Percentiles rank a stretch among this genome's conserved stretches.
These are phyloP conservation scores for Oidiodendron maius DNA, from an alignment of 495 filamentous ascomycete genomes.

Conservation along the genomic window DNA sequence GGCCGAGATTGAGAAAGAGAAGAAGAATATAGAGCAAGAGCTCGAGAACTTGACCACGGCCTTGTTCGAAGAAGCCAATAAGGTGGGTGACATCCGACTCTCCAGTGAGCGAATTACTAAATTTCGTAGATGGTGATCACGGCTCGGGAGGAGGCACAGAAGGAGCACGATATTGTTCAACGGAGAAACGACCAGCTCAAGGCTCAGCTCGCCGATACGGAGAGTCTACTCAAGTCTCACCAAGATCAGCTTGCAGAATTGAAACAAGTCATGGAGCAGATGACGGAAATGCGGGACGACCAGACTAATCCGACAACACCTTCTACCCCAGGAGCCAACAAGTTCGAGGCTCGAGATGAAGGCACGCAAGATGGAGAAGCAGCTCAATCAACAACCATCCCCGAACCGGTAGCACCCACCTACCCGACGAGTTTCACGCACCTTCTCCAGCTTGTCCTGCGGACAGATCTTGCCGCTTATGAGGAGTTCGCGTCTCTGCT, in stretches of 20 bases:
- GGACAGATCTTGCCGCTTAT: conserved; percentile 74
- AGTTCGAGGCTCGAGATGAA: conserved; percentile 40
- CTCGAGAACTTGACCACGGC: conserved; percentile 83
- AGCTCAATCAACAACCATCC: conserved; percentile 35
- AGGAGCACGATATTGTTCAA: conserved; percentile 68
- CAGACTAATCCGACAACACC: conserved; percentile 41
- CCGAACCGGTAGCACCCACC: conserved; percentile 61
- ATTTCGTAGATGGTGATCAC: conserved; percentile 77
- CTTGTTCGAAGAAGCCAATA: conserved; percentile 93
- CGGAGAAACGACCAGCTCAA: conserved; percentile 75
- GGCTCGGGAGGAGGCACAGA: conserved; percentile 53
- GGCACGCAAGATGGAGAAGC: conserved; percentile 29
- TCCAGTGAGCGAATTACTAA: conserved; percentile 24
- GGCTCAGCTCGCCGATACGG: conserved; percentile 74
- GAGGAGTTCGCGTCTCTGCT: conserved; percentile 81
- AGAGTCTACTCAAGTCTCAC: conserved; percentile 78
- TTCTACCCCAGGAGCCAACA: conserved; percentile 53
- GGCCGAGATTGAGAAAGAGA: conserved; percentile 59
- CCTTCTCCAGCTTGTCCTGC: conserved; percentile 73
- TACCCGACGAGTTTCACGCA: conserved; percentile 83
- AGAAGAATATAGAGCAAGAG: conserved; percentile 71
- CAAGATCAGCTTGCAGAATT: conserved; percentile 91
- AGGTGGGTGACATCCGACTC: conserved; percentile 36
- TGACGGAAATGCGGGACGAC: conserved; percentile 72
- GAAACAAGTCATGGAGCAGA: conserved; percentile 84